Evolutionary conservation across 495 filamentous ascomycete genomes (phyloP), one percentile per base, ranked within the genome.

Genomic region (Aspergillus leporis): DNA sequence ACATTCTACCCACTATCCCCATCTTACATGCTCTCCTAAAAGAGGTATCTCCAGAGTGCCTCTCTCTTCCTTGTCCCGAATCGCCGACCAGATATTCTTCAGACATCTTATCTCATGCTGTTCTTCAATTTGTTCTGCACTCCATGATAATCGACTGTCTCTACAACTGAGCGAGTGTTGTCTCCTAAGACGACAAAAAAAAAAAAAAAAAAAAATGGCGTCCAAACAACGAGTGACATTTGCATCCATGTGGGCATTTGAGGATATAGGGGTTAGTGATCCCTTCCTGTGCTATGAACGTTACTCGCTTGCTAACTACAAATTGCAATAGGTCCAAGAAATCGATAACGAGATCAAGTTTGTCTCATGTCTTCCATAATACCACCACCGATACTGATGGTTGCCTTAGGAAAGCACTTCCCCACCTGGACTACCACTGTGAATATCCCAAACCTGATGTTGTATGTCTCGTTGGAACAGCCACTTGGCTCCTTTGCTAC

Each of bases 171-270:
- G 3, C 19, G 7, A 18, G 16, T 1, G 43, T 47, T 23, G 43
- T n/a, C 19, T 23, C 21, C 16, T 10, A 13, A n/a, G 23, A 13
- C 22, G 21, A 9, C 22, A 46, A 19, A 38, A n/a, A n/a, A n/a
- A n/a, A n/a, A n/a, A n/a, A n/a, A n/a, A n/a, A n/a, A n/a, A n/a
- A n/a, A 51, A 3, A 14, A 70, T 70, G 63, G 53, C 59, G 3
- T 31, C 51, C 1, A 59, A 56, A 14, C 61, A 62, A 18, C 56
- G 65, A 0, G 25, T 70, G 45, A 66, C 48, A 1, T 41, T 66
- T n/a, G 67, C 65, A 5, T 70, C 65, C 0, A 62, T 64, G 60
- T 70, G 61, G 56, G 67, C 47, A 0, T 67, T 70, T 38, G 67
- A 70, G 32, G 59, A 55, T 14, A 63, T 64, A 22, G 67, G 65